Evolutionary conservation across 2,329 filamentous ascomycete species (phyloP).

Genomic region (Diaporthe australafricana): DNA sequence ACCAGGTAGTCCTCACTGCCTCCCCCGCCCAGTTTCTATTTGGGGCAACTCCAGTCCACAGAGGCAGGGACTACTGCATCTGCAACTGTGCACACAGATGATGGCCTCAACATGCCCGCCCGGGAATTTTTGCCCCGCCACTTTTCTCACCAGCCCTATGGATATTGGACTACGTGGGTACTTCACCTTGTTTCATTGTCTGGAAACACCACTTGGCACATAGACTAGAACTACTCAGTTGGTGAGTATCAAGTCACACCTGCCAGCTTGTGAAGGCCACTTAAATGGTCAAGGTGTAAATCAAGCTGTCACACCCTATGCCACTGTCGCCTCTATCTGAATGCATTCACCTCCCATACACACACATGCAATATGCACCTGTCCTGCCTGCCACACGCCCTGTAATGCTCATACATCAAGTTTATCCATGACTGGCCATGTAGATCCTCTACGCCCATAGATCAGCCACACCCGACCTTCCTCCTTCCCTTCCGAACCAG

Average conservation of each 20-base stretch:
- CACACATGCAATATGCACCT: constrained; percentile 21
- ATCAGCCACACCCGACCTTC: not conserved
- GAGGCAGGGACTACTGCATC: no score
- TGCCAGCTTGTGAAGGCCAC: not conserved
- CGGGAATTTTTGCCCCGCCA: no score
- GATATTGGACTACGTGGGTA: no score
- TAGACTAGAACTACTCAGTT: no score
- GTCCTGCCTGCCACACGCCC: constrained; percentile 16
- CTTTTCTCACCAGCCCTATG: no score
- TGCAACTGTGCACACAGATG: no score
- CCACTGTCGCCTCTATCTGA: not conserved
- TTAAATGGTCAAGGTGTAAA: not conserved
- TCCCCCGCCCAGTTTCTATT: not conserved
- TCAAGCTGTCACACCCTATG: no score
- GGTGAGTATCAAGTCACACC: no score
- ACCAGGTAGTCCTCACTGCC: not conserved
- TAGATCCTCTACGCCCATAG: constrained; percentile 15
- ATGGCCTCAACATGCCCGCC: no score
- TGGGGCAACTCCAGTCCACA: no score
- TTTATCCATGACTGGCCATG: constrained; percentile 17
- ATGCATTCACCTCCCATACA: not conserved
- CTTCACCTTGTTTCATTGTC: no score
- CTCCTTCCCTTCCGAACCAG: not conserved
- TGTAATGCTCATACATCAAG: constrained; percentile 24
- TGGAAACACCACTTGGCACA: no score